A percentile compares a stretch with the other conserved stretches of the same genome.
Conservation (phyloP, 1,284 basidiomycete species). For the Ganoderma lucidum region DNA sequence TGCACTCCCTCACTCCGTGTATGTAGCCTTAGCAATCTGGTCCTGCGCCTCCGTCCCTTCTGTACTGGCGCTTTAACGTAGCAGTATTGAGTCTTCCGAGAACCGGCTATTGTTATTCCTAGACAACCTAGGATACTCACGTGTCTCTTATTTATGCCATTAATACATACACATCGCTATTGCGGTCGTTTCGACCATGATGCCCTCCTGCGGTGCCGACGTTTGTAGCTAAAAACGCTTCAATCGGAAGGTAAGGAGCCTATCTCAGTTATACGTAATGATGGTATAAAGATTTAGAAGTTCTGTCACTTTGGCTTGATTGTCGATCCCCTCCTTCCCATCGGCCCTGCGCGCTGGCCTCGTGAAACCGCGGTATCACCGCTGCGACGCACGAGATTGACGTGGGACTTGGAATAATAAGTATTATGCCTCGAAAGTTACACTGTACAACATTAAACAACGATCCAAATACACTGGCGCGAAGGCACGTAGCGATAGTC, state of each 20-base stretch:
- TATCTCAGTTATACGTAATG: conserved; percentile 4
- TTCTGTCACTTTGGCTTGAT: not conserved
- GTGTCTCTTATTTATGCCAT: conserved; percentile 13
- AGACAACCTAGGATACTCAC: not conserved
- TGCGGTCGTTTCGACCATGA: not conserved
- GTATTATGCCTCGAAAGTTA: conserved; percentile 33
- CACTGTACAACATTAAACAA: conserved; percentile 41
- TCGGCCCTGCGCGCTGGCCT: not conserved
- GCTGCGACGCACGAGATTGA: not conserved
- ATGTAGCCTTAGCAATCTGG: conserved; percentile 32
- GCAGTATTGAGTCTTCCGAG: not conserved
- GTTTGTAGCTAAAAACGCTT: not conserved
- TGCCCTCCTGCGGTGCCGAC: not conserved
- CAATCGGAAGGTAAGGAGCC: not conserved
- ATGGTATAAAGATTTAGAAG: not conserved
- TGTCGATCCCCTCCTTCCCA: not conserved
- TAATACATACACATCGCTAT: not conserved
- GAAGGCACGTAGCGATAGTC: conserved; percentile 13
- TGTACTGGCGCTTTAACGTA: not conserved
- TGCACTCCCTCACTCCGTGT: conserved; percentile 21
- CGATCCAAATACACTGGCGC: conserved; percentile 37
- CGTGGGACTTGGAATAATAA: not conserved
- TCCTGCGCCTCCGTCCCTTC: not conserved
- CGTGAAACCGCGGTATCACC: not conserved
- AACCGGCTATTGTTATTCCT: conserved; percentile 6